Conservation (phyloP, 164 flowering plant species). For the Tetracentron sinense region DNA sequence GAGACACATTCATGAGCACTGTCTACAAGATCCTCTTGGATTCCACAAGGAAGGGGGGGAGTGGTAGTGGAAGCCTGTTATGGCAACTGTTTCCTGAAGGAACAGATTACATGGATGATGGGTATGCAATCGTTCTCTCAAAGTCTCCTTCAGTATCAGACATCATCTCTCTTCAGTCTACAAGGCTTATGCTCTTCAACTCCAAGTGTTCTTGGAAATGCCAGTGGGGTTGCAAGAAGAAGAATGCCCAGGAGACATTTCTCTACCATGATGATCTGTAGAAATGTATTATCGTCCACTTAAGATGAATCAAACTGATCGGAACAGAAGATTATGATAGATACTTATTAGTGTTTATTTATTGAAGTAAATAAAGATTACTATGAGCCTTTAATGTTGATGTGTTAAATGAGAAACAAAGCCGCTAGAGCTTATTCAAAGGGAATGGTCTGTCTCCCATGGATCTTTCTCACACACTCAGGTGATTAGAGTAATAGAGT, state of each 20-base stretch:
- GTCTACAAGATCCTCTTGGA: conserved; percentile 56
- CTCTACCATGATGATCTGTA: conserved; percentile 52
- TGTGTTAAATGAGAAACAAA: too few species aligned
- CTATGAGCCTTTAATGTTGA: too few species aligned
- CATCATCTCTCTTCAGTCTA: conserved; percentile 71
- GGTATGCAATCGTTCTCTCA: conserved; percentile 73
- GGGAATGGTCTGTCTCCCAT: too few species aligned
- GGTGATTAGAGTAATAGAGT: too few species aligned
- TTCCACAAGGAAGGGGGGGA: conserved; percentile 74
- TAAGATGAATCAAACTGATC: neutral
- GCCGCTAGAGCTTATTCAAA: too few species aligned
- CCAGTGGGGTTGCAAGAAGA: conserved; percentile 84
- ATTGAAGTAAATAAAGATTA: too few species aligned
- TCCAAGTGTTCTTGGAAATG: conserved; percentile 60
- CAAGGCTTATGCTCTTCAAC: conserved; percentile 58
- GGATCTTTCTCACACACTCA: too few species aligned
- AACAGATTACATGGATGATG: conserved; percentile 92
- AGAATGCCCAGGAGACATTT: conserved; percentile 30
- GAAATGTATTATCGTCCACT: too few species aligned
- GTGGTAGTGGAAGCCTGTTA: conserved; percentile 75
- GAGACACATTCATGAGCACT: conserved; percentile 48
- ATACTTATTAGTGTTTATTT: too few species aligned
- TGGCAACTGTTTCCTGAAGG: conserved; percentile 96
- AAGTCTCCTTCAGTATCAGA: conserved; percentile 58
- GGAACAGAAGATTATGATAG: too few species aligned